These are phyloP conservation scores for Suillus cothurnatus DNA, from an alignment of 768 basidiomycete species.

Conservation along the genomic window DNA sequence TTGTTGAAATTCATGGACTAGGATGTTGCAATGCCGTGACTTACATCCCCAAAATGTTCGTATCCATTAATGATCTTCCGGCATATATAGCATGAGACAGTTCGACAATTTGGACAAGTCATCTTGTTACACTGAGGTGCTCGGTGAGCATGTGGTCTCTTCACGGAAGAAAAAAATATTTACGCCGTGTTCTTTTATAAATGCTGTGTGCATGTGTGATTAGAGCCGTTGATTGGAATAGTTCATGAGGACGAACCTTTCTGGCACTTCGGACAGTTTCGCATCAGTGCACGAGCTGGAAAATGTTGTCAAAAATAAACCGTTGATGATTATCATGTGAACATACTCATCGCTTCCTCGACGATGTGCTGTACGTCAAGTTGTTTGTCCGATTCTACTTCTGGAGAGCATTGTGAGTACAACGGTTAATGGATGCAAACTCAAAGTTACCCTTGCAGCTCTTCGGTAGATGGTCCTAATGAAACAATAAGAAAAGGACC, in stretches of 20 bases:
- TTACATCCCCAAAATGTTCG: slow-evolving; percentile 68
- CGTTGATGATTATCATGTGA: neutral
- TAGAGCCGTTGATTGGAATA: neutral
- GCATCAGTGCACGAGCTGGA: slow-evolving; percentile 77
- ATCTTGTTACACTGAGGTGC: slow-evolving; percentile 88
- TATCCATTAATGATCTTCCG: slow-evolving; percentile 72
- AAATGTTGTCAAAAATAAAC: slow-evolving; percentile 7
- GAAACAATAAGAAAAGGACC: neutral
- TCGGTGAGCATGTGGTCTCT: neutral
- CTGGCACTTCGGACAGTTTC: slow-evolving; percentile 84
- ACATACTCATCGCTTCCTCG: slow-evolving; percentile 92
- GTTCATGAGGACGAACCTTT: slow-evolving; percentile 54
- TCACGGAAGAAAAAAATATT: slow-evolving; percentile 23
- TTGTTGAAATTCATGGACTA: neutral
- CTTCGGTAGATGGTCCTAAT: slow-evolving; percentile 79
- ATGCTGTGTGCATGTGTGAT: slow-evolving; percentile 47
- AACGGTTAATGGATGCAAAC: neutral
- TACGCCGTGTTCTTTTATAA: slow-evolving; percentile 81
- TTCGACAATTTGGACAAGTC: slow-evolving; percentile 70
- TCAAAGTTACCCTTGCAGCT: slow-evolving; percentile 63
- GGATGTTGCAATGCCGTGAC: slow-evolving; percentile 16
- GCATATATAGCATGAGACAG: slow-evolving; percentile 86
- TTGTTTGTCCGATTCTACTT: slow-evolving; percentile 73
- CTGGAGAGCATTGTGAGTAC: slow-evolving; percentile 38
- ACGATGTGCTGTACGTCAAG: slow-evolving; percentile 76